Conservation (phyloP, 345 rosid species). For the Noccaea bulbosa region DNA sequence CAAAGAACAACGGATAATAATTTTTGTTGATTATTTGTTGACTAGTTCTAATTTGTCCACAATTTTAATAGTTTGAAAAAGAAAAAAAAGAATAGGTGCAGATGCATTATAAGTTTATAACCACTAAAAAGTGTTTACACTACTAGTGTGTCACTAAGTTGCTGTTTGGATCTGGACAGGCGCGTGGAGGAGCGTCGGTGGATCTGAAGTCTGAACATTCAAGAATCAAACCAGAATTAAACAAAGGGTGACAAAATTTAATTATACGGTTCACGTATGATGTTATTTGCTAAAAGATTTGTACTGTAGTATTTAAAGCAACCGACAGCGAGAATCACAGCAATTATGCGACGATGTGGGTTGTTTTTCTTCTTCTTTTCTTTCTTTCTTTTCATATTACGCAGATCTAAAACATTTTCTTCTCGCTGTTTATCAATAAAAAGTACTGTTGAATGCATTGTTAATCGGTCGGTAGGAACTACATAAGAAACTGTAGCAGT, state of each 20-base stretch:
- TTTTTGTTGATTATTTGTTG: too few species aligned
- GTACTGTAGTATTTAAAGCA: slow-evolving; percentile 26
- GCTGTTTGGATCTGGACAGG: slow-evolving; percentile 35
- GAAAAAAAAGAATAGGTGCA: slow-evolving; percentile 11
- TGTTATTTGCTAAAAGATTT: background rate
- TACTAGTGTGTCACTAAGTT: background rate
- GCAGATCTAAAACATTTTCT: slow-evolving; percentile 32
- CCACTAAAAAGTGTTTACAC: slow-evolving; percentile 8
- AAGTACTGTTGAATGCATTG: background rate
- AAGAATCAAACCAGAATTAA: slow-evolving; percentile 3
- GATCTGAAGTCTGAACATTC: slow-evolving; percentile 28
- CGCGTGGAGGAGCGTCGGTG: slow-evolving; percentile 37
- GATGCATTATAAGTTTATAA: slow-evolving; percentile 8
- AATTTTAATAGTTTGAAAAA: background rate
- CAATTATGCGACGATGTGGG: slow-evolving; percentile 21
- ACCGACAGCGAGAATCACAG: slow-evolving; percentile 36
- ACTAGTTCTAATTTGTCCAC: background rate
- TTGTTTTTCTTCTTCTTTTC: background rate
- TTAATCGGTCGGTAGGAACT: too few species aligned
- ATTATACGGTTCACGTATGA: background rate
- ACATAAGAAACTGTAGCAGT: too few species aligned
- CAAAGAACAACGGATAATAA: background rate
- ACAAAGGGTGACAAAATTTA: background rate
- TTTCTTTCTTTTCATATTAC: slow-evolving; percentile 7
- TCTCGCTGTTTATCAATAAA: background rate